These are phyloP conservation scores for Aspergillus campestris DNA, from an alignment of 495 filamentous ascomycete species.

Conservation along the genomic window DNA sequence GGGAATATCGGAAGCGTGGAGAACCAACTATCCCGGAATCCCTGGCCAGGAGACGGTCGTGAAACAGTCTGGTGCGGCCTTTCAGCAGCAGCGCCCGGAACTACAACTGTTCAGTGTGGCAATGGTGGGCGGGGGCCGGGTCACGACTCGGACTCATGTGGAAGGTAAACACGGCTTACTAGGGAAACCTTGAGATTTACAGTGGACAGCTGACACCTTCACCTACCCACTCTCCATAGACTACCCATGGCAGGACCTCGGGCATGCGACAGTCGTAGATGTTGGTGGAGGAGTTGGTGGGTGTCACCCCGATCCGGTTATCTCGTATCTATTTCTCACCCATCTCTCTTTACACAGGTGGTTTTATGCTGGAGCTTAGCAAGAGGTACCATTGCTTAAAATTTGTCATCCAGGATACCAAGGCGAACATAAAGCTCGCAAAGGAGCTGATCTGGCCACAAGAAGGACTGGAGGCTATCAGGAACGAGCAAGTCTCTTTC, in stretches of 20 bases:
- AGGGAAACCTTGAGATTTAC: no score
- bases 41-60: not conserved
- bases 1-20: no score
- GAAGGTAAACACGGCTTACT: no score
- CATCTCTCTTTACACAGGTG: no score
- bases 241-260: slow-evolving; percentile 28
- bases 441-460: slow-evolving; percentile 4
- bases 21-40: slow-evolving; percentile 4
- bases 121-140: slow-evolving; percentile 27
- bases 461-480: not conserved
- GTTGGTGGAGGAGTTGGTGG: slow-evolving; percentile 34
- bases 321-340: no score
- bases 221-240: no score
- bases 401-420: slow-evolving; percentile 33
- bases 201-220: no score
- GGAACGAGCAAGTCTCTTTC: slow-evolving; percentile 19
- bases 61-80: slow-evolving; percentile 3
- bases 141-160: slow-evolving; percentile 21
- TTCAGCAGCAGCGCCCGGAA: no score
- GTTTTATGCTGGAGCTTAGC: slow-evolving; percentile 3
- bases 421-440: slow-evolving; percentile 19
- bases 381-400: slow-evolving; percentile 16
- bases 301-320: no score
- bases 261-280: slow-evolving; percentile 26
- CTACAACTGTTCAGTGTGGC: slow-evolving; percentile 21